phyloP scores from a whole-genome alignment of 306 rosid species.

The Cicer cuneatum region DNA sequence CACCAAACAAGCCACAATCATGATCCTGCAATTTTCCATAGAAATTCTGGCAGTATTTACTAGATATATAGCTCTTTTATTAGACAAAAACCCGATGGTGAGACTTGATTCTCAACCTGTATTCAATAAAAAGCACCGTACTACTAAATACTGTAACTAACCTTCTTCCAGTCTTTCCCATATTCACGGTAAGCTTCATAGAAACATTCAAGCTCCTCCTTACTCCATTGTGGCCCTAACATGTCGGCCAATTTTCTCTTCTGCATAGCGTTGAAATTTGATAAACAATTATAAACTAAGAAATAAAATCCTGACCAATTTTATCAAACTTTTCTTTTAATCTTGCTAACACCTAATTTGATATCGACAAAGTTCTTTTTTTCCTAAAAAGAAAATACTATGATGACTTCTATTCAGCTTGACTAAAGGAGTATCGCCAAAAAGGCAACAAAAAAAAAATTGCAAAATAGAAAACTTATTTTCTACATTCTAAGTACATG shows the following conservation, averaged over 20 bases:
- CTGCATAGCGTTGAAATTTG: slow-evolving; percentile 59
- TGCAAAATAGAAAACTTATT: slow-evolving; percentile 2
- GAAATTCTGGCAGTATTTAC: slow-evolving; percentile 36
- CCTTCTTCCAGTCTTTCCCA: slow-evolving; percentile 99
- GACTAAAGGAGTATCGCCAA: slow-evolving; percentile 19
- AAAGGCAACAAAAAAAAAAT: slow-evolving; percentile 11
- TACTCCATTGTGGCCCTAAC: slow-evolving; percentile 95
- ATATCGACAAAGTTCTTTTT: slow-evolving; percentile 2
- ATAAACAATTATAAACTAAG: slow-evolving; percentile 32
- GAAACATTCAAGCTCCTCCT: slow-evolving; percentile 76
- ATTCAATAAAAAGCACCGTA: slow-evolving; percentile 34
- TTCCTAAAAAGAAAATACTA: background rate
- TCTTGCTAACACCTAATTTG: slow-evolving; percentile 17
- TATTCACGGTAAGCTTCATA: slow-evolving; percentile 85
- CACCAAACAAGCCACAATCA: slow-evolving; percentile 39
- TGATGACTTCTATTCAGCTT: slow-evolving; percentile 35
- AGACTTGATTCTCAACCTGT: slow-evolving; percentile 32
- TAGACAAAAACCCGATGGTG: slow-evolving; percentile 29
- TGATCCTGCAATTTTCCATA: slow-evolving; percentile 26
- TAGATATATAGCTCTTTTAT: slow-evolving; percentile 24
- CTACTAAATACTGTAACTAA: slow-evolving; percentile 46
- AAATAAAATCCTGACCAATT: slow-evolving; percentile 38
- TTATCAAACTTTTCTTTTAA: slow-evolving; percentile 28
- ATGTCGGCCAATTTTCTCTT: slow-evolving; percentile 90
- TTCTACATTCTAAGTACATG: background rate